A percentile compares a stretch with the other conserved stretches of the same genome.
Evolutionary conservation across 805 yeast genomes (phyloP).

Genomic region (Ogataea nitratoaversa): DNA sequence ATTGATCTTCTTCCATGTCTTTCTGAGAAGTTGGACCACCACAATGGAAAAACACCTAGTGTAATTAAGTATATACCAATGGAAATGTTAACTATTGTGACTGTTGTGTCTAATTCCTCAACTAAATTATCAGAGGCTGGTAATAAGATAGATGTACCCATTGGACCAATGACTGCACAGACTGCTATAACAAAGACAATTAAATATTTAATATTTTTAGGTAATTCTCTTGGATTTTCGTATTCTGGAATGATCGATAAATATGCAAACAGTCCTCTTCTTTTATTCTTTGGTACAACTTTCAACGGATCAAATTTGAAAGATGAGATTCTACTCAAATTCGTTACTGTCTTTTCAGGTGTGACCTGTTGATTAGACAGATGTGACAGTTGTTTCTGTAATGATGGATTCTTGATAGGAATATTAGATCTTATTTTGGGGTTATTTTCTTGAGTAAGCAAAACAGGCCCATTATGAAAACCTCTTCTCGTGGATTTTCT

Average conservation of each 20-base stretch:
- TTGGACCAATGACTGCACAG: slow-evolving; percentile 79
- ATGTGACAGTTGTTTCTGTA: not conserved
- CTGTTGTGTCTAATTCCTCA: slow-evolving; percentile 49
- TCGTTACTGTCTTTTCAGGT: slow-evolving; percentile 3
- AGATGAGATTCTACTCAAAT: slow-evolving; percentile 12
- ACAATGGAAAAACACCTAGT: slow-evolving; percentile 75
- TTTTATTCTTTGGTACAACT: slow-evolving; percentile 34
- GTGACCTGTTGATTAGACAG: too few species aligned
- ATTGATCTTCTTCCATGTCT: slow-evolving; percentile 69
- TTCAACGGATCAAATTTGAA: slow-evolving; percentile 23
- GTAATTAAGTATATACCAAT: slow-evolving; percentile 75
- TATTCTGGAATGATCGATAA: slow-evolving; percentile 63
- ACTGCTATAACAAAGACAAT: slow-evolving; percentile 64
- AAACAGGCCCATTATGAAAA: not conserved
- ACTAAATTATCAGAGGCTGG: slow-evolving; percentile 70
- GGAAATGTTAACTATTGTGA: slow-evolving; percentile 64
- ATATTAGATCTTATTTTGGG: not conserved
- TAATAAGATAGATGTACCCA: slow-evolving; percentile 80
- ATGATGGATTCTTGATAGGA: not conserved
- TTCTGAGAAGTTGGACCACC: slow-evolving; percentile 87
- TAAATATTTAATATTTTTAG: slow-evolving; percentile 42
- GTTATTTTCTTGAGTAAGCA: not conserved
- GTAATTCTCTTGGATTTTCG: slow-evolving; percentile 65
- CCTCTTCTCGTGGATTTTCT: not conserved
- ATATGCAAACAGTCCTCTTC: slow-evolving; percentile 56